Evolutionary conservation across 2,329 filamentous ascomycete genomes (phyloP).

Genomic region (Aspergillus glaucus): DNA sequence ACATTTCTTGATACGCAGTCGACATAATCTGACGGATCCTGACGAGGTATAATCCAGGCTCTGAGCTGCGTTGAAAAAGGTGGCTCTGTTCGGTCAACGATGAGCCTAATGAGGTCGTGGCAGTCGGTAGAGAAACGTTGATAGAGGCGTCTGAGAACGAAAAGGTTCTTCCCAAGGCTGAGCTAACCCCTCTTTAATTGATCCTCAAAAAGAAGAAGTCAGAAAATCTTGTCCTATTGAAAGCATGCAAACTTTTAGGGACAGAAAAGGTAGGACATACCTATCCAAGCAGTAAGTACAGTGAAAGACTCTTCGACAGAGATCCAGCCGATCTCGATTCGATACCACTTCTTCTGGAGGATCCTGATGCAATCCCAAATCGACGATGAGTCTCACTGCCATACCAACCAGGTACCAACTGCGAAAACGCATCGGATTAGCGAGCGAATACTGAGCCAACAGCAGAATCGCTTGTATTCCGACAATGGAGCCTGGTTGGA

Average conservation of each 20-base stretch:
- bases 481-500: slow-evolving; percentile 74
- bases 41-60: slow-evolving; percentile 71
- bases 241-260: neutral
- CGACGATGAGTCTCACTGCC: slow-evolving; percentile 77
- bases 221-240: neutral
- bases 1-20: slow-evolving; percentile 80
- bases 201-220: slow-evolving; percentile 9
- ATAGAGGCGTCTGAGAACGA: slow-evolving; percentile 89
- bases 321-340: slow-evolving; percentile 64
- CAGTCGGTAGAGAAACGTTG: slow-evolving; percentile 67
- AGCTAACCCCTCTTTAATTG: slow-evolving; percentile 65
- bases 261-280: slow-evolving; percentile 40
- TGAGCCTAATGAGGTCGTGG: slow-evolving; percentile 42
- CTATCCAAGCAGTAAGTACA: slow-evolving; percentile 85
- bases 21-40: slow-evolving; percentile 81
- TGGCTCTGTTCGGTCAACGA: slow-evolving; percentile 35
- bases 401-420: slow-evolving; percentile 92
- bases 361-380: slow-evolving; percentile 89
- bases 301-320: slow-evolving; percentile 78
- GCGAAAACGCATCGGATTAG: slow-evolving; percentile 87
- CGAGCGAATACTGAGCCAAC: slow-evolving; percentile 80
- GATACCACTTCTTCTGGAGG: slow-evolving; percentile 64
- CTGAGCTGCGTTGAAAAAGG: slow-evolving; percentile 53
- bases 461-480: slow-evolving; percentile 85
- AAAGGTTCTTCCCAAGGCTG: slow-evolving; percentile 80